phyloP scores from a whole-genome alignment of 306 rosid species.

The Myrica gale region DNA sequence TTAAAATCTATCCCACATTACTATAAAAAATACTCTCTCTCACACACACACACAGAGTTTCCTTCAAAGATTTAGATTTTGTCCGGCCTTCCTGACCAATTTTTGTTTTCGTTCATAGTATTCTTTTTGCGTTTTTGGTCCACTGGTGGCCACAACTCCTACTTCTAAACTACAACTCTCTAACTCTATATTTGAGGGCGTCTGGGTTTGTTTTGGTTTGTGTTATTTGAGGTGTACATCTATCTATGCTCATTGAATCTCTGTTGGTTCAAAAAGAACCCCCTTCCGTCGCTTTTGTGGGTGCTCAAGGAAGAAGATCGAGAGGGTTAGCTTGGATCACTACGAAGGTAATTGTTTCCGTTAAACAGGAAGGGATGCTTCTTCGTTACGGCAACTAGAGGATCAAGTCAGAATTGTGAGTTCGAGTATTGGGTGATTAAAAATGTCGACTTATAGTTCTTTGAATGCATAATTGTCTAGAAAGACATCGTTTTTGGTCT shows the following conservation, averaged over 20 bases:
- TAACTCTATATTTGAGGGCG: slow-evolving; percentile 34
- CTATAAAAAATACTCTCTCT: slow-evolving; percentile 16
- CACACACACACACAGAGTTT: too few species aligned
- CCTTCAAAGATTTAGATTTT: slow-evolving; percentile 56
- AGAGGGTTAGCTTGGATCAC: slow-evolving; percentile 56
- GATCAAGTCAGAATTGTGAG: slow-evolving; percentile 26
- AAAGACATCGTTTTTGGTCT: slow-evolving; percentile 66
- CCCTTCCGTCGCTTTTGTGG: slow-evolving; percentile 52
- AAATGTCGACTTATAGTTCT: slow-evolving; percentile 58
- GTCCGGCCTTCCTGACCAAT: slow-evolving; percentile 46
- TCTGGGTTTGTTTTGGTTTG: slow-evolving; percentile 62
- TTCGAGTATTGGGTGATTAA: slow-evolving; percentile 31
- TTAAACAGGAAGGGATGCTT: slow-evolving; percentile 47
- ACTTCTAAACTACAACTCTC: slow-evolving; percentile 43
- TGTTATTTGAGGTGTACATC: slow-evolving; percentile 43
- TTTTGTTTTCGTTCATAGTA: slow-evolving; percentile 16
- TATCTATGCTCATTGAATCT: slow-evolving; percentile 60
- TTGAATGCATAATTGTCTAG: slow-evolving; percentile 67
- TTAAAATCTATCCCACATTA: slow-evolving; percentile 29
- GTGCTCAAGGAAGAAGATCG: slow-evolving; percentile 61
- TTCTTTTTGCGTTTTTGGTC: slow-evolving; percentile 44
- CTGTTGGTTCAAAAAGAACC: slow-evolving; percentile 46
- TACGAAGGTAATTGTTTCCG: slow-evolving; percentile 62
- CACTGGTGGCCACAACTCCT: slow-evolving; percentile 42
- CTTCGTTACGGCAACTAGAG: slow-evolving; percentile 33